Percentiles rank a stretch among this genome's conserved stretches.
These are phyloP conservation scores for Rhazya stricta DNA, from an alignment of 257 asterid species.

Conservation along the genomic window DNA sequence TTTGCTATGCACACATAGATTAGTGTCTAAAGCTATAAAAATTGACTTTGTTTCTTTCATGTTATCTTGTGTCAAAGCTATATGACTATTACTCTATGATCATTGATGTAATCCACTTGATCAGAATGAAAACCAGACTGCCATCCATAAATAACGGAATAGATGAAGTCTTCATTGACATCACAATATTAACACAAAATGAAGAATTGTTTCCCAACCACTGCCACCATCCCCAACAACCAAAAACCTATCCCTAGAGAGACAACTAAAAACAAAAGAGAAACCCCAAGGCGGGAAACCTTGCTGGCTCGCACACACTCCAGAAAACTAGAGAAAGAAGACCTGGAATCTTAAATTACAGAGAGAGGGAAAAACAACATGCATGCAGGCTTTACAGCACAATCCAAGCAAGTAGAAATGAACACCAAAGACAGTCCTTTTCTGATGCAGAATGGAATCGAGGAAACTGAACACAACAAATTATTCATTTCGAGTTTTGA, in stretches of 20 bases:
- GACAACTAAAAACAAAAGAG: not conserved
- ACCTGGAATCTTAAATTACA: not conserved
- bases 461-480: not conserved
- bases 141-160: constrained; percentile 28
- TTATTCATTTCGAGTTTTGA: not conserved
- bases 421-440: not conserved
- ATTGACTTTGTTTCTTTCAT: not conserved
- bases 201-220: too few relatives aligned
- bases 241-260: not conserved
- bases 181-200: not conserved
- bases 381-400: not conserved
- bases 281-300: not conserved
- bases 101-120: constrained; percentile 90
- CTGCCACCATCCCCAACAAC: not conserved
- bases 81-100: constrained; percentile 30
- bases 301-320: not conserved
- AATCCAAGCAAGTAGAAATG: not conserved
- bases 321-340: not conserved
- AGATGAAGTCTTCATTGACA: not conserved
- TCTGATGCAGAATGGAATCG: not conserved
- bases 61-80: not conserved
- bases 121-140: constrained; percentile 77
- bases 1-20: not conserved
- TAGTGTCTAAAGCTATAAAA: not conserved
- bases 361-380: not conserved